Evolutionary conservation across 2,329 filamentous ascomycete species (phyloP).

Genomic region (Phyllosticta citribraziliensis): DNA sequence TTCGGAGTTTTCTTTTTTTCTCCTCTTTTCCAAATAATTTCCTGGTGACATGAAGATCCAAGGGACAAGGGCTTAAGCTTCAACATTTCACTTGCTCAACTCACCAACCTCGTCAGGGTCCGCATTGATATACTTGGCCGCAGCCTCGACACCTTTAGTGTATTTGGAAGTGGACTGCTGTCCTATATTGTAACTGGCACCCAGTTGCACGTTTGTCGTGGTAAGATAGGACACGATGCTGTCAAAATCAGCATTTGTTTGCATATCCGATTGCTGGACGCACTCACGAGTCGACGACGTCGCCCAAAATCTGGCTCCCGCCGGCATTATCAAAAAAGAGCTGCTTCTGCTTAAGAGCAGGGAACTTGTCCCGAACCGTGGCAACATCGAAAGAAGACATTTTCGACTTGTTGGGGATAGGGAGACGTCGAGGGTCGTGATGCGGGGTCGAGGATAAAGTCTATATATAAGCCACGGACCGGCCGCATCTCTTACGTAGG

Average conservation of each 20-base stretch:
- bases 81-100: constrained; percentile 11
- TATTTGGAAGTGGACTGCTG: constrained; percentile 51
- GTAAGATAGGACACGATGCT: constrained; percentile 58
- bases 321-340: constrained; percentile 72
- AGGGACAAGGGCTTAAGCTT: not conserved
- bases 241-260: constrained; percentile 4
- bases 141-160: constrained; percentile 50
- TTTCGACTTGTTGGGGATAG: not conserved
- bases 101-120: constrained; percentile 53
- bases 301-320: constrained; percentile 58
- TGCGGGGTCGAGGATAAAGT: not conserved
- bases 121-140: constrained; percentile 63
- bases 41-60: too few species aligned
- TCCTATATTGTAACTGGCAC: constrained; percentile 56
- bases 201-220: constrained; percentile 64
- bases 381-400: constrained; percentile 44
- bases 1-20: too few species aligned
- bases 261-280: not conserved
- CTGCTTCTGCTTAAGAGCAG: constrained; percentile 56
- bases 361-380: constrained; percentile 52
- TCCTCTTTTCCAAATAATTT: too few species aligned
- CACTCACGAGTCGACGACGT: constrained; percentile 56
- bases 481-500: too few species aligned
- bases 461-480: not conserved
- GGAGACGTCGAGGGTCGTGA: not conserved